phyloP scores from a whole-genome alignment of 2,329 filamentous ascomycete genomes.

The Trichoderma citrinoviride region DNA sequence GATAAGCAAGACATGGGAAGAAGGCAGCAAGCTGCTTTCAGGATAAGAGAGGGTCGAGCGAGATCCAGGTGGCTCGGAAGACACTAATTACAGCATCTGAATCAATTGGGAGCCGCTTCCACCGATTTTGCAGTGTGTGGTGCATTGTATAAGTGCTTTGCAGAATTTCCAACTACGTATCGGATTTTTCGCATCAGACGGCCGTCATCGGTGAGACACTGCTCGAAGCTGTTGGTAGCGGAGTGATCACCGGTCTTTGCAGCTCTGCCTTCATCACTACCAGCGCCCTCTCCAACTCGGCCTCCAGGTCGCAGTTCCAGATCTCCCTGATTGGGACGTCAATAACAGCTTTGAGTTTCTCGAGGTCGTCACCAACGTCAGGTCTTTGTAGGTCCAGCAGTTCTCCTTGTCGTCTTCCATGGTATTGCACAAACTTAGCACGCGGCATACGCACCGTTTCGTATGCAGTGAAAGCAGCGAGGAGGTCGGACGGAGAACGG shows the following conservation, averaged over 20 bases:
- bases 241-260: neutral
- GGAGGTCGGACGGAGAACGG: neutral
- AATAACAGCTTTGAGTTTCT: slow-evolving; percentile 19
- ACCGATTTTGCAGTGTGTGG: too few relatives aligned
- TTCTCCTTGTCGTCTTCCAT: slow-evolving; percentile 22
- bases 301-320: slow-evolving; percentile 7
- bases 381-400: slow-evolving; percentile 18
- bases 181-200: too few relatives aligned
- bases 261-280: neutral
- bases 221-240: neutral
- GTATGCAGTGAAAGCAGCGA: slow-evolving; percentile 22
- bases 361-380: slow-evolving; percentile 16
- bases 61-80: too few relatives aligned
- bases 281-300: slow-evolving; percentile 7
- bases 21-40: too few relatives aligned
- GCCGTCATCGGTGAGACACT: neutral
- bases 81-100: too few relatives aligned
- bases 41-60: too few relatives aligned
- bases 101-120: too few relatives aligned
- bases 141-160: neutral
- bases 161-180: too few relatives aligned
- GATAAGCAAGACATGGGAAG: too few relatives aligned
- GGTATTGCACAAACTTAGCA: slow-evolving; percentile 21
- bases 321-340: slow-evolving; percentile 13
- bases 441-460: slow-evolving; percentile 23